These are phyloP conservation scores for Penicillium canariense DNA, from an alignment of 495 filamentous ascomycete species.

Conservation along the genomic window DNA sequence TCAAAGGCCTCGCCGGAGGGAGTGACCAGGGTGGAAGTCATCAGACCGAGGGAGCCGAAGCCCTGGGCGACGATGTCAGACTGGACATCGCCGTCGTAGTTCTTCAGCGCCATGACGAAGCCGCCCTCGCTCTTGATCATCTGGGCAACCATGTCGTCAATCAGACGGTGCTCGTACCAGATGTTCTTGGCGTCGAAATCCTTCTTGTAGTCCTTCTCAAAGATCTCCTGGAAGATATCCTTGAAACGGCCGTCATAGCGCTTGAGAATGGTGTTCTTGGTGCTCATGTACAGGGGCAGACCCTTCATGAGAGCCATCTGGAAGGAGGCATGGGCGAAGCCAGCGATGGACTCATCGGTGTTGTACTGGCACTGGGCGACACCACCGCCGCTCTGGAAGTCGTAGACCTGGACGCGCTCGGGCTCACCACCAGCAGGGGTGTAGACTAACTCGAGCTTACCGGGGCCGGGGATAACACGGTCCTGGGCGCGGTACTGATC, in stretches of 20 bases:
- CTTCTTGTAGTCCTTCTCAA: conserved; percentile 79
- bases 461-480: conserved; percentile 72
- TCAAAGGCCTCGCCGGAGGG: conserved; percentile 95
- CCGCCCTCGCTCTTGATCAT: conserved; percentile 98
- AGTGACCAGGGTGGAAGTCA: conserved; percentile 96
- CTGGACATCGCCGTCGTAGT: conserved; percentile 99
- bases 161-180: conserved; percentile 99
- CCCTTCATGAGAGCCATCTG: conserved; percentile 86
- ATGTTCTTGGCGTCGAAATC: conserved; percentile 87
- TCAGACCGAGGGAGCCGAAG: conserved; percentile 95
- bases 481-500: conserved; percentile 98
- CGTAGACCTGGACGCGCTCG: conserved; percentile 82
- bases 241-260: conserved; percentile 98
- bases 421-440: conserved; percentile 81
- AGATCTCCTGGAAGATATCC: conserved; percentile 98
- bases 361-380: conserved; percentile 96
- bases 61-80: conserved; percentile 98
- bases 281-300: conserved; percentile 95
- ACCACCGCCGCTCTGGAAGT: conserved; percentile 79
- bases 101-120: conserved; percentile 97
- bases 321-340: conserved; percentile 95
- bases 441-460: conserved; percentile 90
- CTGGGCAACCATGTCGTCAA: conserved; percentile 99
- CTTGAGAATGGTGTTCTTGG: conserved; percentile 99
- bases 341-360: conserved; percentile 88